Percentiles rank a stretch among this genome's conserved stretches.
These are phyloP conservation scores for Arachis stenosperma DNA, from an alignment of 306 rosid genomes.

Conservation along the genomic window DNA sequence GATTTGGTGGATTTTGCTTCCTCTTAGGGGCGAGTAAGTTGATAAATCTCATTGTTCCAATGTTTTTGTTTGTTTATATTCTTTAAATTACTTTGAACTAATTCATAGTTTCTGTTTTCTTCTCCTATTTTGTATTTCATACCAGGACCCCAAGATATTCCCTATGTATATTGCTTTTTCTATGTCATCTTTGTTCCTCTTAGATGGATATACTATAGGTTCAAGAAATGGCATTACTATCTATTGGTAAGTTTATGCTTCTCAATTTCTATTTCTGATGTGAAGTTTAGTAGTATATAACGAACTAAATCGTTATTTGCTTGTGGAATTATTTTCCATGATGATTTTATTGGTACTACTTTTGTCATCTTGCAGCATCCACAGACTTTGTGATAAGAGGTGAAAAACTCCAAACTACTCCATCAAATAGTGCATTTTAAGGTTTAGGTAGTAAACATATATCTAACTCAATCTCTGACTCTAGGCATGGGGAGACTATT, in stretches of 20 bases:
- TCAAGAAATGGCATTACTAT: conserved; percentile 97
- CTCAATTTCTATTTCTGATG: not conserved
- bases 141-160: conserved; percentile 89
- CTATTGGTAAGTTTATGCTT: conserved; percentile 68
- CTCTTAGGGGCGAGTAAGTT: conserved; percentile 92
- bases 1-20: conserved; percentile 89
- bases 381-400: not conserved
- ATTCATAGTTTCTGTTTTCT: conserved; percentile 4
- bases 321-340: conserved; percentile 11
- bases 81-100: not conserved
- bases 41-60: conserved; percentile 24
- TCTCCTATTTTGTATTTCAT: not conserved
- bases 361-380: not conserved
- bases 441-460: conserved; percentile 19
- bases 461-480: not conserved
- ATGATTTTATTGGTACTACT: not conserved
- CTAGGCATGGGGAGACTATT: conserved; percentile 15
- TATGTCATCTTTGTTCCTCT: conserved; percentile 88
- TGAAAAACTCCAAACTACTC: conserved; percentile 4
- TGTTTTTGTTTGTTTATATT: not conserved
- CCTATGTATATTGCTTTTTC: conserved; percentile 82
- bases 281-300: not conserved
- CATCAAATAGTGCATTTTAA: conserved; percentile 5
- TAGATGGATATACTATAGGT: conserved; percentile 93
- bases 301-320: not conserved